Percentiles rank a stretch among this genome's conserved stretches.
Conservation (phyloP, 108 stramenopile genomes). For the Cyclostephanos invisitatus region DNA sequence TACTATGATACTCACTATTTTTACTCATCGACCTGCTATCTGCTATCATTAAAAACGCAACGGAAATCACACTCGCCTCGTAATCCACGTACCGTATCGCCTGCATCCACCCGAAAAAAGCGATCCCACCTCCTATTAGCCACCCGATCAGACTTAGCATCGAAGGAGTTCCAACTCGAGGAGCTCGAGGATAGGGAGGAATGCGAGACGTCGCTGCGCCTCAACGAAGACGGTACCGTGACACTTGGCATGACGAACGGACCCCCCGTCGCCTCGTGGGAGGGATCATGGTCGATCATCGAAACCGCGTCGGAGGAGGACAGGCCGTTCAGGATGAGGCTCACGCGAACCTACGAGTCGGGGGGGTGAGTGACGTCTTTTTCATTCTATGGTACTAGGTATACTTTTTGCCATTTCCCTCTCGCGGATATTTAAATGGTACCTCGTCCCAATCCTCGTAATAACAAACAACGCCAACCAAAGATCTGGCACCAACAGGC, state of each 20-base stretch:
- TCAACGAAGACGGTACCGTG: conserved; percentile 43
- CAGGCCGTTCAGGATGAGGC: conserved; percentile 47
- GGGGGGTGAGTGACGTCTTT: conserved; percentile 20
- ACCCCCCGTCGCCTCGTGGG: conserved; percentile 15
- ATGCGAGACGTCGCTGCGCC: conserved; percentile 41
- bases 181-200: conserved; percentile 53
- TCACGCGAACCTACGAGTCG: conserved; percentile 41
- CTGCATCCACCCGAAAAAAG: not conserved
- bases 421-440: no score
- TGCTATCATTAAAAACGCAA: no score
- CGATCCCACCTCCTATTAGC: not conserved
- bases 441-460: no score
- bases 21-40: no score
- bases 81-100: no score
- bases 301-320: conserved; percentile 38
- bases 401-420: no score
- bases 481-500: conserved; percentile 23
- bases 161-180: conserved; percentile 53
- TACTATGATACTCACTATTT: no score
- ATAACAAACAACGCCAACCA: not conserved
- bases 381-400: no score
- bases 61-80: no score
- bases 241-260: conserved; percentile 44
- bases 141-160: conserved; percentile 20
- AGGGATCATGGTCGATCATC: conserved; percentile 39